Evolutionary conservation across 768 basidiomycete species (phyloP).

Genomic region (Psilocybe sp.): DNA sequence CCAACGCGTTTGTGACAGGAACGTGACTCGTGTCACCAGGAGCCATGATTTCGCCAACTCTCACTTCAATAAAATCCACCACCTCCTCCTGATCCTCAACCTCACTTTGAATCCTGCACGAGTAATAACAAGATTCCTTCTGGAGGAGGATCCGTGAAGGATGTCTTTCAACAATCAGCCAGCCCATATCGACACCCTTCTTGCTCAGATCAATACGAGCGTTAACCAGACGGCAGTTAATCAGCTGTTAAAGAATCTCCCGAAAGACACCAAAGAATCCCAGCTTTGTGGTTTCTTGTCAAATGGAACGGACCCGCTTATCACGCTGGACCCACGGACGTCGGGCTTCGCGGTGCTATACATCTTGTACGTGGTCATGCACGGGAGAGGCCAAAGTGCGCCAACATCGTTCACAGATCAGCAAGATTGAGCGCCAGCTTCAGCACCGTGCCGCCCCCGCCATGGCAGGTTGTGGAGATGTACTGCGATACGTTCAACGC

Average conservation of each 20-base stretch:
- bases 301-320: conserved; percentile 67
- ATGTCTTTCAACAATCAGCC: conserved; percentile 6
- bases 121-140: no score
- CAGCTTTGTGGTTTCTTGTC: conserved; percentile 52
- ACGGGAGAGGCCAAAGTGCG: neutral
- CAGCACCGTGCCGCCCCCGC: conserved; percentile 36
- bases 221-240: conserved; percentile 35
- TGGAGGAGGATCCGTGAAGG: no score
- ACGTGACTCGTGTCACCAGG: no score
- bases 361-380: conserved; percentile 56
- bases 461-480: conserved; percentile 38
- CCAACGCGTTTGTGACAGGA: no score
- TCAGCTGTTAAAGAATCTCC: conserved; percentile 41
- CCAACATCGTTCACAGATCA: conserved; percentile 36
- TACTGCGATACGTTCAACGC: conserved; percentile 68
- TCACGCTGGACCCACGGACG: conserved; percentile 47
- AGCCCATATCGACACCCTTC: conserved; percentile 14
- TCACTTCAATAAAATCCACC: no score
- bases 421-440: conserved; percentile 46
- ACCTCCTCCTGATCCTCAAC: no score
- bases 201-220: conserved; percentile 41
- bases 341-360: conserved; percentile 69
- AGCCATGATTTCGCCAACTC: no score
- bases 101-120: no score
- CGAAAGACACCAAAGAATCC: conserved; percentile 57